Conservation (phyloP, 2,329 filamentous ascomycete genomes). For the Akanthomyces muscarius region DNA sequence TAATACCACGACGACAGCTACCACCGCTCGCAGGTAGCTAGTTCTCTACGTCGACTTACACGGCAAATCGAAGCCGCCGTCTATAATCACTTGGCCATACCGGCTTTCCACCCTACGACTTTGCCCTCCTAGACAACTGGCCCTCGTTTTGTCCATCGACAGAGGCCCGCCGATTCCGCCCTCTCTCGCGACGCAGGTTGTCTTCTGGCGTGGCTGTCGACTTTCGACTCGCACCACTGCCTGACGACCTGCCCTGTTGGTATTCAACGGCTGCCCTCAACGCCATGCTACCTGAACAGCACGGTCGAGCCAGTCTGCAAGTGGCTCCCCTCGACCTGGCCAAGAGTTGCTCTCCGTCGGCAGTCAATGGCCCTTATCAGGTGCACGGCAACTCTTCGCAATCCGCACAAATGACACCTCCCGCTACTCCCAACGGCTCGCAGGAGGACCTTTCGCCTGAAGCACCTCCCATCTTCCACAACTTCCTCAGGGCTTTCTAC, state of each 20-base stretch:
- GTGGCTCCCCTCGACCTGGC: conserved; percentile 56
- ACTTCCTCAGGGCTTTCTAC: conserved; percentile 91
- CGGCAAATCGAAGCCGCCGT: not conserved
- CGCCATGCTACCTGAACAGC: conserved; percentile 30
- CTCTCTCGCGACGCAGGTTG: conserved; percentile 4
- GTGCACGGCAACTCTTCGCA: conserved; percentile 35
- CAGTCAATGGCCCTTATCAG: conserved; percentile 29
- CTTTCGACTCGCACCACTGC: conserved; percentile 16
- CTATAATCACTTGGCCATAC: not conserved
- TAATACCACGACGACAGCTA: conserved; percentile 7
- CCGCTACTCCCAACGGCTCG: conserved; percentile 67
- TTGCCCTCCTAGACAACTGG: too few relatives aligned
- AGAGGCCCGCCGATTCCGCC: not conserved
- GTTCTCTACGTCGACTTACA: not conserved
- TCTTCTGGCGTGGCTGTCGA: conserved; percentile 17
- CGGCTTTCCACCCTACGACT: not conserved
- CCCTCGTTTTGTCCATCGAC: not conserved
- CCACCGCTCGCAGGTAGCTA: not conserved
- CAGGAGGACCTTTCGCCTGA: conserved; percentile 52
- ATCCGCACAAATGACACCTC: conserved; percentile 68
- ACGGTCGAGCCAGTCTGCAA: conserved; percentile 54
- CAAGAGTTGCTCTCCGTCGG: conserved; percentile 34
- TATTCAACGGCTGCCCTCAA: not conserved
- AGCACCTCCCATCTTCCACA: conserved; percentile 72
- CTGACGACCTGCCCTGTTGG: conserved; percentile 12